Evolutionary conservation across 805 yeast species (phyloP).

Genomic region (Saturnispora saitoi): DNA sequence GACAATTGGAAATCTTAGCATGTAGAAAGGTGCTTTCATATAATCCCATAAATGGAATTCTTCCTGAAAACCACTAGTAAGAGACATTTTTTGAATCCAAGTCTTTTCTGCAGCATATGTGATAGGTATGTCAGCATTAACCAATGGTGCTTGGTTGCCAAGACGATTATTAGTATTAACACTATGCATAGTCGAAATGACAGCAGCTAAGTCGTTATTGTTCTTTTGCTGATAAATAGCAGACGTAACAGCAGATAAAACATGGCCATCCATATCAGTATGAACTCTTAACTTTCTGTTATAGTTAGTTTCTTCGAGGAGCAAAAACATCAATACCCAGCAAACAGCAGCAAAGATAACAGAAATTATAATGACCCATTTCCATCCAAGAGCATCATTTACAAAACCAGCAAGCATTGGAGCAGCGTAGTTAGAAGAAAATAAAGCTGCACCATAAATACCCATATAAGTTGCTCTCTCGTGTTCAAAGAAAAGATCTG

Average conservation of each 20-base stretch:
- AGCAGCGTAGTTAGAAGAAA: constrained; percentile 47
- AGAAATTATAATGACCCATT: constrained; percentile 44
- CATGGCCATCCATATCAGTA: constrained; percentile 19
- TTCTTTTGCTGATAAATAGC: constrained; percentile 9
- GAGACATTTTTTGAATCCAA: constrained; percentile 35
- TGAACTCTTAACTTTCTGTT: constrained; percentile 25
- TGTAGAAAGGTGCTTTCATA: constrained; percentile 32
- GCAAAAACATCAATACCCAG: constrained; percentile 32
- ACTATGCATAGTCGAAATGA: constrained; percentile 13
- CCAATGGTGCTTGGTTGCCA: constrained; percentile 25
- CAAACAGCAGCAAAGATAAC: constrained; percentile 39
- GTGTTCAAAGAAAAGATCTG: constrained; percentile 45
- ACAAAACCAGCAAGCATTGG: constrained; percentile 55
- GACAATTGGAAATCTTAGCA: constrained; percentile 43
- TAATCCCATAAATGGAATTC: constrained; percentile 23
- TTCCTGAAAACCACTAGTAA: constrained; percentile 30
- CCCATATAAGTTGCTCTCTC: constrained; percentile 41
- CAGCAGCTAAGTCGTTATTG: constrained; percentile 3
- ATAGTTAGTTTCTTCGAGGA: constrained; percentile 50
- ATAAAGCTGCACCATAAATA: constrained; percentile 44
- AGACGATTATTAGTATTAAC: constrained; percentile 19
- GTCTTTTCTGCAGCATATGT: constrained; percentile 29
- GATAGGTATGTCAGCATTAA: constrained; percentile 18
- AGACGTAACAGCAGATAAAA: constrained; percentile 20
- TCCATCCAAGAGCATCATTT: constrained; percentile 40